Conservation (phyloP, 2,329 filamentous ascomycete genomes). For the Diaporthe ampelina region DNA sequence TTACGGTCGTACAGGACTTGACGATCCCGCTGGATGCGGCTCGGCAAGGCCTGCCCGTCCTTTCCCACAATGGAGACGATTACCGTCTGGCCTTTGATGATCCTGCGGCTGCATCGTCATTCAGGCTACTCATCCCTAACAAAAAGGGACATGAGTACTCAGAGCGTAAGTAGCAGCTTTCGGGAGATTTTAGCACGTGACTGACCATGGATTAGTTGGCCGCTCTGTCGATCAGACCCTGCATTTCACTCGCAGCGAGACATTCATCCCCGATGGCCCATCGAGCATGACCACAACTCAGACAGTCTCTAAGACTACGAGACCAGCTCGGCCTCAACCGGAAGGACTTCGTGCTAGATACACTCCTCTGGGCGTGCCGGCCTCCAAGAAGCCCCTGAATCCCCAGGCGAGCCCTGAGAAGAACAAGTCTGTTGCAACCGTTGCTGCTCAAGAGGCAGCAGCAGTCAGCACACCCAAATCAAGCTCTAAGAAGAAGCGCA, state of each 20-base stretch:
- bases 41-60: slow-evolving; percentile 64
- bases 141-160: slow-evolving; percentile 58
- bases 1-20: slow-evolving; percentile 75
- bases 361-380: slow-evolving; percentile 71
- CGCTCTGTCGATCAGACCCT: slow-evolving; percentile 70
- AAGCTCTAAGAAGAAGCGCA: slow-evolving; percentile 56
- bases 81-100: slow-evolving; percentile 72
- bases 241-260: slow-evolving; percentile 67
- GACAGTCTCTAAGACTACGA: slow-evolving; percentile 56
- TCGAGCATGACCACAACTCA: slow-evolving; percentile 54
- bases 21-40: slow-evolving; percentile 71
- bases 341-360: slow-evolving; percentile 77
- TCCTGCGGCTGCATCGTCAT: slow-evolving; percentile 63
- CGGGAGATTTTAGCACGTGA: slow-evolving; percentile 43
- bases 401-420: slow-evolving; percentile 27
- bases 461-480: slow-evolving; percentile 41
- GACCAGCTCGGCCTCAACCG: slow-evolving; percentile 73
- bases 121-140: slow-evolving; percentile 73
- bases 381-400: slow-evolving; percentile 45
- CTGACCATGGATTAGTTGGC: slow-evolving; percentile 52
- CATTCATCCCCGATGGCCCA: slow-evolving; percentile 38
- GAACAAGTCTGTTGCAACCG: slow-evolving; percentile 33
- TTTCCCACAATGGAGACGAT: slow-evolving; percentile 74
- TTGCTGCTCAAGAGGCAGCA: slow-evolving; percentile 38
- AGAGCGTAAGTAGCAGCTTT: not conserved